phyloP scores from a whole-genome alignment of 2,329 filamentous ascomycete species.

The Bipolaris cookei region DNA sequence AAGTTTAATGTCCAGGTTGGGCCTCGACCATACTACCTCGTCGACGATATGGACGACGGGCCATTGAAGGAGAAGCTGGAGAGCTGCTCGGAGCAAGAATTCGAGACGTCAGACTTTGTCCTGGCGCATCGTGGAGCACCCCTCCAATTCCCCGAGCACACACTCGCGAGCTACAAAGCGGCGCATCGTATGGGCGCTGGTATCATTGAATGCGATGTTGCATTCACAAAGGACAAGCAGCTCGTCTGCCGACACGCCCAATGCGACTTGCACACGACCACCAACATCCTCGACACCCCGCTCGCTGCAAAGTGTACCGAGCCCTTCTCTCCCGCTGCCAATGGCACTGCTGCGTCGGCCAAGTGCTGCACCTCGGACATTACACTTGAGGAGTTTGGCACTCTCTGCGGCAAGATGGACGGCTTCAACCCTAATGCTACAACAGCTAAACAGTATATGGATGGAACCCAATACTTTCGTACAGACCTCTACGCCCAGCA shows the following conservation, averaged over 20 bases:
- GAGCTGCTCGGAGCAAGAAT: conserved; percentile 46
- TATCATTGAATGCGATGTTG: conserved; percentile 49
- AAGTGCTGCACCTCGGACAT: conserved; percentile 76
- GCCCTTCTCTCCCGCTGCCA: conserved; percentile 44
- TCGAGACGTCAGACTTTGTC: conserved; percentile 44
- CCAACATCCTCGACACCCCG: conserved; percentile 46
- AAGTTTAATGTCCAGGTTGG: conserved; percentile 46
- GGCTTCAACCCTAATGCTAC: conserved; percentile 68
- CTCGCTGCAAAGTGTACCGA: conserved; percentile 47
- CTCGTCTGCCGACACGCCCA: conserved; percentile 49
- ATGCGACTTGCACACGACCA: conserved; percentile 50
- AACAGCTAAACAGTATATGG: conserved; percentile 63
- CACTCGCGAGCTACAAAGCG: conserved; percentile 39
- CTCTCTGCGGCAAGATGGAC: conserved; percentile 69
- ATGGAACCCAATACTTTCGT: conserved; percentile 66
- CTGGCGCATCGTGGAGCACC: conserved; percentile 48
- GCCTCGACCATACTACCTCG: conserved; percentile 45
- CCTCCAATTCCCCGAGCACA: conserved; percentile 48
- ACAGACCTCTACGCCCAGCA: conserved; percentile 67
- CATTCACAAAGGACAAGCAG: conserved; percentile 48
- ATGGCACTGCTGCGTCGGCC: conserved; percentile 59
- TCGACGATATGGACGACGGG: conserved; percentile 49
- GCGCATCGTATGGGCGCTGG: conserved; percentile 46
- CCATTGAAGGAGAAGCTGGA: conserved; percentile 48
- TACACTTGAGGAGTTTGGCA: conserved; percentile 70